phyloP scores from a whole-genome alignment of 805 yeast species.

The Saccharomycopsis olivae region DNA sequence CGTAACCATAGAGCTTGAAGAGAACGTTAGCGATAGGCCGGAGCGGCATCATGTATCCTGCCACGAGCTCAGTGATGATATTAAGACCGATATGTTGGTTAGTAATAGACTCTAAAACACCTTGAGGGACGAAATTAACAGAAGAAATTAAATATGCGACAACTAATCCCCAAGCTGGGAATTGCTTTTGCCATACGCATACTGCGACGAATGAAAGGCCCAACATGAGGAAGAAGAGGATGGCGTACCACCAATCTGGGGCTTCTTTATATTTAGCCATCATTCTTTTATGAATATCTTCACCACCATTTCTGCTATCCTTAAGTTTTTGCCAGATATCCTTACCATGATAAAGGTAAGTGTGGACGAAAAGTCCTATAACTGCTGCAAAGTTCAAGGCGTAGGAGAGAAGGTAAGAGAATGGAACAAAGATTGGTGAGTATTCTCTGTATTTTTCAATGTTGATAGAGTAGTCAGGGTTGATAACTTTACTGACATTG shows the following conservation, averaged over 20 bases:
- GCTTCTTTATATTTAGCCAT: constrained; percentile 52
- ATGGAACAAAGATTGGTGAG: constrained; percentile 50
- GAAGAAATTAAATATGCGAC: constrained; percentile 43
- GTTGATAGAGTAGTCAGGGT: constrained; percentile 18
- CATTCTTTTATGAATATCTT: constrained; percentile 37
- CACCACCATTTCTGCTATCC: constrained; percentile 32
- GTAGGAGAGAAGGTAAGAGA: constrained; percentile 44
- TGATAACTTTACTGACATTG: constrained; percentile 20
- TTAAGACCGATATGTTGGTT: constrained; percentile 30
- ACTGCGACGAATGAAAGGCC: constrained; percentile 30
- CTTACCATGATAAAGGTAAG: constrained; percentile 44
- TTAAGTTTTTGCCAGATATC: constrained; percentile 36
- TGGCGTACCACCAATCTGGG: constrained; percentile 64
- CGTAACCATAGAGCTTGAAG: constrained; percentile 44
- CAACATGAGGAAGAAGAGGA: constrained; percentile 34
- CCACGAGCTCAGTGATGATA: constrained; percentile 46
- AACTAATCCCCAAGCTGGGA: constrained; percentile 57
- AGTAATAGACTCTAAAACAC: constrained; percentile 47
- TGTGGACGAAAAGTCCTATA: constrained; percentile 48
- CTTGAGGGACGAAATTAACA: constrained; percentile 46
- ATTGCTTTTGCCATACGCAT: constrained; percentile 36
- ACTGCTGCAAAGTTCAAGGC: constrained; percentile 56
- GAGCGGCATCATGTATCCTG: constrained; percentile 50
- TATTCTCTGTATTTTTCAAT: constrained; percentile 32
- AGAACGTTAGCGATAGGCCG: constrained; percentile 44